Conservation (phyloP, 371 early-diverging fungal genomes). For the Lichtheimia hyalospora region DNA sequence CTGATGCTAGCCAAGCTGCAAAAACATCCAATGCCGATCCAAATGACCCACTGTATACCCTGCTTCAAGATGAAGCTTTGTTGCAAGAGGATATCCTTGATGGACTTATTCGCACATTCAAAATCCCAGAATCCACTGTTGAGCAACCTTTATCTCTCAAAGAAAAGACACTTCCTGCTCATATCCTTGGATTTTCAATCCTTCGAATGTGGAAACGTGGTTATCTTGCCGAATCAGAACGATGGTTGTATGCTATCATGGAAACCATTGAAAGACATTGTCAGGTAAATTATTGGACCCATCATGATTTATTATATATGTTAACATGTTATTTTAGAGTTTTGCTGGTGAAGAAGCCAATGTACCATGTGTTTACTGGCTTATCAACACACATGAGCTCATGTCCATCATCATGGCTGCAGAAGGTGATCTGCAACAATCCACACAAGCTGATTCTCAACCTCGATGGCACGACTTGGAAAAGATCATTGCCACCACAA, state of each 20-base stretch:
- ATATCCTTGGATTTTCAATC: slow-evolving; percentile 75
- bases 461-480: slow-evolving; percentile 22
- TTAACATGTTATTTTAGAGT: not conserved
- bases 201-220: slow-evolving; percentile 78
- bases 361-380: slow-evolving; percentile 74
- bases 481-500: slow-evolving; percentile 45
- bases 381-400: slow-evolving; percentile 88
- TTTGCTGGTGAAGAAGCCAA: slow-evolving; percentile 46
- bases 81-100: slow-evolving; percentile 85
- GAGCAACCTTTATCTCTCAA: slow-evolving; percentile 68
- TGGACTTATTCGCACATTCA: slow-evolving; percentile 74
- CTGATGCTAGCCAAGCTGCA: not conserved
- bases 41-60: slow-evolving; percentile 10
- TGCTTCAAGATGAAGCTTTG: slow-evolving; percentile 64
- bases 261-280: slow-evolving; percentile 70
- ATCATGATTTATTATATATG: not conserved
- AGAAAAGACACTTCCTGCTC: slow-evolving; percentile 88
- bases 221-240: slow-evolving; percentile 68
- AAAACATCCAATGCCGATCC: not conserved
- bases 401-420: slow-evolving; percentile 45
- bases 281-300: slow-evolving; percentile 28
- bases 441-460: slow-evolving; percentile 7
- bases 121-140: slow-evolving; percentile 75
- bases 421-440: slow-evolving; percentile 22
- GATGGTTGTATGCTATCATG: slow-evolving; percentile 72